These are phyloP conservation scores for Cladosporium sp. DNA, from an alignment of 2,329 filamentous ascomycete species.

Conservation along the genomic window DNA sequence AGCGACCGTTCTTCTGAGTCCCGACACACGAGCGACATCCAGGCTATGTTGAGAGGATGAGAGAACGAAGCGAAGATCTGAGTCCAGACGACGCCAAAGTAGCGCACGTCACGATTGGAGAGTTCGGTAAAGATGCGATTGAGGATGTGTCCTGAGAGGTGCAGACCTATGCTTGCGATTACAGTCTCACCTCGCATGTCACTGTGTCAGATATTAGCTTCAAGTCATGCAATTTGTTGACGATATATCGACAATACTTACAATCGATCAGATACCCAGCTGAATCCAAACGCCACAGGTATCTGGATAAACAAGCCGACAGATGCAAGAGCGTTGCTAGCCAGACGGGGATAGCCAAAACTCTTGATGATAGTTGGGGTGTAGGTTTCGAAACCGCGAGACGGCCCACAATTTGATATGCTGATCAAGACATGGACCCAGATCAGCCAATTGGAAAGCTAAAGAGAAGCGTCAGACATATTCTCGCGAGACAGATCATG, in stretches of 20 bases:
- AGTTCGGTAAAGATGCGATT: slow-evolving; percentile 55
- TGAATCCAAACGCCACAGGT: slow-evolving; percentile 54
- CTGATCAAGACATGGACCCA: slow-evolving; percentile 38
- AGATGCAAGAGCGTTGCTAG: slow-evolving; percentile 33
- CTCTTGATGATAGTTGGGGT: slow-evolving; percentile 34
- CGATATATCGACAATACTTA: slow-evolving; percentile 35
- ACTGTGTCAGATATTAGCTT: slow-evolving; percentile 32
- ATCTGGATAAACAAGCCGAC: slow-evolving; percentile 42
- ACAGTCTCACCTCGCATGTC: slow-evolving; percentile 55
- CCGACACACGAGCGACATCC: slow-evolving; percentile 57
- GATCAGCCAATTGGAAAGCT: slow-evolving; percentile 39
- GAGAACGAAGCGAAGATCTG: slow-evolving; percentile 57
- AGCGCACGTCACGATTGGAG: slow-evolving; percentile 44
- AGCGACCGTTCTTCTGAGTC: slow-evolving; percentile 60
- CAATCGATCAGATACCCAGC: slow-evolving; percentile 55
- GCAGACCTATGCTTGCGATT: slow-evolving; percentile 49
- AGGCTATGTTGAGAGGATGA: slow-evolving; percentile 60
- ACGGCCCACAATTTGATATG: slow-evolving; percentile 33
- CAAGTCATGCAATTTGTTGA: not conserved
- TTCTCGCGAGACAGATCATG: not conserved
- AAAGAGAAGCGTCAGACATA: slow-evolving; percentile 22
- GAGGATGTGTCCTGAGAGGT: slow-evolving; percentile 55
- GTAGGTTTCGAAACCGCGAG: slow-evolving; percentile 35
- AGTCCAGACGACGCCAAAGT: slow-evolving; percentile 59
- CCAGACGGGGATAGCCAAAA: slow-evolving; percentile 16